Conservation (phyloP, 495 filamentous ascomycete genomes). For the Xylaria grammica region DNA sequence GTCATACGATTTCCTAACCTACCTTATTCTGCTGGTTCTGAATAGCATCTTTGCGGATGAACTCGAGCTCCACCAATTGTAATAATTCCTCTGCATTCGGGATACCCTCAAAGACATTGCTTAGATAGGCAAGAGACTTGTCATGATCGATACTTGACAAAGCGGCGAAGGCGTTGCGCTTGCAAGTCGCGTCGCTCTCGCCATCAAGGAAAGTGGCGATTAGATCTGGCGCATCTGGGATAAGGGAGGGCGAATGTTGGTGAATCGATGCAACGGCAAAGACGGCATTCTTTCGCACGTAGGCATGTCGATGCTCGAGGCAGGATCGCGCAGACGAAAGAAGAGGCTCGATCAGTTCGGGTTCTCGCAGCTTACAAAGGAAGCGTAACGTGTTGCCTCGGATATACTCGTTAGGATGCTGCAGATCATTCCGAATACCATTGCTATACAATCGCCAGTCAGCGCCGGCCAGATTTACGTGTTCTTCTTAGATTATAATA, state of each 20-base stretch:
- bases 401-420: slow-evolving; percentile 98
- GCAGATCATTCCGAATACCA: slow-evolving; percentile 95
- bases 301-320: slow-evolving; percentile 93
- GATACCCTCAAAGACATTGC: slow-evolving; percentile 90
- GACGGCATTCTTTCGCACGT: slow-evolving; percentile 97
- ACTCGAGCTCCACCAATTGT: slow-evolving; percentile 92
- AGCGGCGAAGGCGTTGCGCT: slow-evolving; percentile 95
- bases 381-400: slow-evolving; percentile 96
- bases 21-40: slow-evolving; percentile 94
- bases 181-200: slow-evolving; percentile 95
- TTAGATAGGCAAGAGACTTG: slow-evolving; percentile 87
- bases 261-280: slow-evolving; percentile 93
- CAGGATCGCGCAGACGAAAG: slow-evolving; percentile 89
- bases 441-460: slow-evolving; percentile 64
- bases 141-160: slow-evolving; percentile 90
- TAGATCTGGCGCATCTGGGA: slow-evolving; percentile 94
- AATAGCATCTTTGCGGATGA: slow-evolving; percentile 96
- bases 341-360: slow-evolving; percentile 94
- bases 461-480: slow-evolving; percentile 14
- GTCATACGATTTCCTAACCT: slow-evolving; percentile 10
- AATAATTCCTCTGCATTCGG: slow-evolving; percentile 92
- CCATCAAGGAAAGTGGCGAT: slow-evolving; percentile 87
- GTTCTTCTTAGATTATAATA: background rate
- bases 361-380: slow-evolving; percentile 92
- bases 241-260: slow-evolving; percentile 86